phyloP scores from a whole-genome alignment of 306 rosid species.

The Cicer cuneatum region DNA sequence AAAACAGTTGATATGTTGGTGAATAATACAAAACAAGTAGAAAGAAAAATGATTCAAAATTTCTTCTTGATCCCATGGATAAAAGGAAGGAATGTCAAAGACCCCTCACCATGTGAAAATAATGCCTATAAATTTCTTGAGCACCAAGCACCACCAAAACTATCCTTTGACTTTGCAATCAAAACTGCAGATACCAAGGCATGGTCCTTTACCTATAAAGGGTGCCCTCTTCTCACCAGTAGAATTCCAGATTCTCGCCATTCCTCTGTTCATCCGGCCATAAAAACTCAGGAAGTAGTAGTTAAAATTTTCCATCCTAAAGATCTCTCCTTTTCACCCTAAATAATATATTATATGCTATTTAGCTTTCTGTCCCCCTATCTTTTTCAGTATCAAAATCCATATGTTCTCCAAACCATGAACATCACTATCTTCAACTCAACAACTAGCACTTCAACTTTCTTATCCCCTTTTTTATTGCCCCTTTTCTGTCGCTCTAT shows the following conservation, averaged over 20 bases:
- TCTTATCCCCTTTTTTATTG: conserved; percentile 29
- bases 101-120: conserved; percentile 56
- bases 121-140: conserved; percentile 46
- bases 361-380: background rate
- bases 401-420: conserved; percentile 8
- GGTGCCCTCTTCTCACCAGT: conserved; percentile 47
- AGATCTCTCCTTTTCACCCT: conserved; percentile 38
- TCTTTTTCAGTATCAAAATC: conserved; percentile 20
- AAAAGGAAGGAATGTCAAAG: conserved; percentile 43
- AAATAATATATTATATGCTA: conserved; percentile 2
- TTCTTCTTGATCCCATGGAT: conserved; percentile 38
- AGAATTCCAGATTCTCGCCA: conserved; percentile 38
- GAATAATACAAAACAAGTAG: conserved; percentile 13
- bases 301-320: conserved; percentile 16
- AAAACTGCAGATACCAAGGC: conserved; percentile 38
- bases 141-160: conserved; percentile 48
- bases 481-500: conserved; percentile 29
- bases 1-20: conserved; percentile 20
- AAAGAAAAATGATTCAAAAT: conserved; percentile 11
- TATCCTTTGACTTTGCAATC: conserved; percentile 46
- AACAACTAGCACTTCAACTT: conserved; percentile 16
- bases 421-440: conserved; percentile 22
- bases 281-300: conserved; percentile 23
- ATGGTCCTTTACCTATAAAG: conserved; percentile 45
- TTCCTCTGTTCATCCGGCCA: conserved; percentile 42